These are phyloP conservation scores for Scedosporium boydii DNA, from an alignment of 2,329 filamentous ascomycete species.

Conservation along the genomic window DNA sequence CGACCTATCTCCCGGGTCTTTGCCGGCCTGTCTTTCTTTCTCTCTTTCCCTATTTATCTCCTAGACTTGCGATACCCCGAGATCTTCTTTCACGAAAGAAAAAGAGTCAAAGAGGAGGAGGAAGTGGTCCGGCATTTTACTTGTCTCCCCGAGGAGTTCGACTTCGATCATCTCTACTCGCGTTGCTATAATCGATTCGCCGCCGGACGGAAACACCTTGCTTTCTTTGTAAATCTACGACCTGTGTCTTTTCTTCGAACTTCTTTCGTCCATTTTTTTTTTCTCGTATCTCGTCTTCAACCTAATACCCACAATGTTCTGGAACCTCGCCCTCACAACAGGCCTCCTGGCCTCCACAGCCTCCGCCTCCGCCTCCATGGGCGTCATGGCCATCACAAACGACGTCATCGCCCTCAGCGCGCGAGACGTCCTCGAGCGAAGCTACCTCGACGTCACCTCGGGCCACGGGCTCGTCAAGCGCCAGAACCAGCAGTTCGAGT, in stretches of 20 bases:
- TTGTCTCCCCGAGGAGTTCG: background rate
- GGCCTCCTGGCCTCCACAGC: conserved; percentile 9
- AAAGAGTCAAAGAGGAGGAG: background rate
- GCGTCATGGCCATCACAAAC: background rate
- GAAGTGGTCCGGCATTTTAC: conserved; percentile 5
- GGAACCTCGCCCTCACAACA: conserved; percentile 7
- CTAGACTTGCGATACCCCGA: background rate
- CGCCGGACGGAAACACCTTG: conserved; percentile 5
- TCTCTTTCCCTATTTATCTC: background rate
- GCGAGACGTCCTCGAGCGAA: conserved; percentile 8
- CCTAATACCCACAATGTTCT: conserved; percentile 7
- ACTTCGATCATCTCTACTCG: conserved; percentile 1
- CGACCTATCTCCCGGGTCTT: background rate
- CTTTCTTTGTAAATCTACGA: conserved; percentile 2
- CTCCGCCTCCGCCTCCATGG: conserved; percentile 7
- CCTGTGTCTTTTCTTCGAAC: background rate
- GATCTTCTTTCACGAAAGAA: background rate
- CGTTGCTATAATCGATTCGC: conserved; percentile 1
- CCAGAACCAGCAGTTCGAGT: background rate
- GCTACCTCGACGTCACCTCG: conserved; percentile 8
- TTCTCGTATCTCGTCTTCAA: background rate
- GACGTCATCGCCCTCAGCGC: conserved; percentile 6
- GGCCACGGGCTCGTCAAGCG: background rate
- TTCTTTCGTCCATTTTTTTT: background rate
- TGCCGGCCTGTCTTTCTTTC: background rate